phyloP scores from a whole-genome alignment of 2,329 filamentous ascomycete species.

The Colletotrichum navitas region DNA sequence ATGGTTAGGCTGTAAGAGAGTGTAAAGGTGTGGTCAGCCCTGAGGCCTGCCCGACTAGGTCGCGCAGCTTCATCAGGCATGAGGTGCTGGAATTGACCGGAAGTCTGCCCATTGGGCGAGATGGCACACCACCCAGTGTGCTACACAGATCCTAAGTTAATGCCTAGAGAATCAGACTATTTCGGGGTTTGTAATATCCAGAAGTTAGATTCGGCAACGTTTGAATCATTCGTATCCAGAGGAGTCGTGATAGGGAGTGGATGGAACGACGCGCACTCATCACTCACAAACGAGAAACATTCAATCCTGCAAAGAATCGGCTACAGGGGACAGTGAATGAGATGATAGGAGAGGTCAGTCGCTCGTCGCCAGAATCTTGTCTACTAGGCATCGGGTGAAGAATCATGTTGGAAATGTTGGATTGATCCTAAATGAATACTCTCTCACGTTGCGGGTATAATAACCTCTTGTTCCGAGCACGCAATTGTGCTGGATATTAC shows the following conservation, averaged over 20 bases:
- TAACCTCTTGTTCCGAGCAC: not conserved
- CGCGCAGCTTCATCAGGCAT: not conserved
- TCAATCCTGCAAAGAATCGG: not conserved
- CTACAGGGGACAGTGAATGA: not conserved
- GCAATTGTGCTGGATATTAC: not conserved
- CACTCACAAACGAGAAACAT: not conserved
- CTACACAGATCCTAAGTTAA: not conserved
- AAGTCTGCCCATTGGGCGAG: not conserved
- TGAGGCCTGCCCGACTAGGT: not conserved
- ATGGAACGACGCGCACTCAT: not conserved
- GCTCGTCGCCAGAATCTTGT: not conserved
- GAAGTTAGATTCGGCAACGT: not conserved
- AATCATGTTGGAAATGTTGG: no score
- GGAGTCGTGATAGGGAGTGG: not conserved
- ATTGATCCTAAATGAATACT: not conserved
- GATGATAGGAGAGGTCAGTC: fast-evolving
- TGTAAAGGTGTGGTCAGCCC: not conserved
- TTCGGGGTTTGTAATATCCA: not conserved
- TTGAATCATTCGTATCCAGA: not conserved
- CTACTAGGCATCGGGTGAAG: not conserved
- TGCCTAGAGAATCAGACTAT: not conserved
- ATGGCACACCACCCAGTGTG: not conserved
- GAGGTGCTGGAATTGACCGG: not conserved
- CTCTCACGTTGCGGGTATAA: not conserved
- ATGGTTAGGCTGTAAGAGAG: not conserved